phyloP scores from a whole-genome alignment of 2,329 filamentous ascomycete species.

The Diaporthe vexans region DNA sequence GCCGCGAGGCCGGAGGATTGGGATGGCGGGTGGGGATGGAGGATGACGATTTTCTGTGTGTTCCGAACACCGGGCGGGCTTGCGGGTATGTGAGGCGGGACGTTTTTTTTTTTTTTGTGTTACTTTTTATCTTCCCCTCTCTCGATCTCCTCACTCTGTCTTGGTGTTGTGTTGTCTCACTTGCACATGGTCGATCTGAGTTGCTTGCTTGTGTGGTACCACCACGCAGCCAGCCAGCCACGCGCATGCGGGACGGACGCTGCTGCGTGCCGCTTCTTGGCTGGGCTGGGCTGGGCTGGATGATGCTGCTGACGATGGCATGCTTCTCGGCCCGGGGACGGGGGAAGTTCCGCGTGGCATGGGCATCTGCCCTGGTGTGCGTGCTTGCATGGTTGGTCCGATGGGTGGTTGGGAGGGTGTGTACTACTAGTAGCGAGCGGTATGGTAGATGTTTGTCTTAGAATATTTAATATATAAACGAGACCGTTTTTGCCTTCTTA shows the following conservation, averaged over 20 bases:
- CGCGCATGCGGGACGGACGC: too few species aligned
- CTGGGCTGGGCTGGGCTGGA: not conserved
- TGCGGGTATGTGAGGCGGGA: not conserved
- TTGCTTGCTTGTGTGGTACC: too few species aligned
- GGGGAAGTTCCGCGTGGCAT: not conserved
- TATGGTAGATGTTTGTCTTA: too few species aligned
- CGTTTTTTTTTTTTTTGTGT: too few species aligned
- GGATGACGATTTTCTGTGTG: too few species aligned
- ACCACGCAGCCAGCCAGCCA: too few species aligned
- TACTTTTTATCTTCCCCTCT: not conserved
- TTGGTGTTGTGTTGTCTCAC: not conserved
- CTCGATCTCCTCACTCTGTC: not conserved
- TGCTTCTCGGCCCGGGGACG: not conserved
- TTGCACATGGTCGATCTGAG: too few species aligned
- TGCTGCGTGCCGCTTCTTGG: not conserved
- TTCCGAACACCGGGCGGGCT: conserved; percentile 2
- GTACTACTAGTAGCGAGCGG: too few species aligned
- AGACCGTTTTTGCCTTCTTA: not conserved
- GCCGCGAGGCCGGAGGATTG: conserved; percentile 9
- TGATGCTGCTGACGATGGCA: too few species aligned
- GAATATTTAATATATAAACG: conserved; percentile 8
- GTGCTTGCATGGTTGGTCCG: too few species aligned
- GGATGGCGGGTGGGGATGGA: not conserved
- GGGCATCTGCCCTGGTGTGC: too few species aligned
- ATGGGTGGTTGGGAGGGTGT: too few species aligned